A percentile compares a stretch with the other conserved stretches of the same genome.
These are phyloP conservation scores for Ogataea pignaliae DNA, from an alignment of 805 yeast species.

Conservation along the genomic window DNA sequence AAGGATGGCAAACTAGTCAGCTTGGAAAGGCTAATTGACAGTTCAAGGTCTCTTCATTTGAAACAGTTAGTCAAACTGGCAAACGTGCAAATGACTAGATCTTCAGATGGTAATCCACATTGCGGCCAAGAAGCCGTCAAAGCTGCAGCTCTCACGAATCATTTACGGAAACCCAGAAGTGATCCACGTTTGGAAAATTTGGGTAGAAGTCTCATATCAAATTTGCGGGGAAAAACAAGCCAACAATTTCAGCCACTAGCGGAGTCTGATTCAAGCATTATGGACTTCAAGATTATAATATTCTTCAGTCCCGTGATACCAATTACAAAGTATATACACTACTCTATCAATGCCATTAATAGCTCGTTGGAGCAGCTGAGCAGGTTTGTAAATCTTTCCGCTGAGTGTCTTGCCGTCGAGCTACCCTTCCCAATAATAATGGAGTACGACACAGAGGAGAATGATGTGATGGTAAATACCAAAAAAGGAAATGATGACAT, in stretches of 20 bases:
- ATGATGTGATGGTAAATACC: not conserved
- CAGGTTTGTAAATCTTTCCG: constrained; percentile 11
- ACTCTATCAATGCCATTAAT: constrained; percentile 18
- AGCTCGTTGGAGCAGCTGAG: constrained; percentile 18
- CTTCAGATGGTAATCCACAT: not conserved
- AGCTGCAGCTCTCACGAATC: not conserved
- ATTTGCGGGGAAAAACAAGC: constrained; percentile 1
- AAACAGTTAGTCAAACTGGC: constrained; percentile 13
- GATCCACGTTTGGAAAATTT: constrained; percentile 8
- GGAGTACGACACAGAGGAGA: not conserved
- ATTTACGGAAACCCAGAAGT: not conserved
- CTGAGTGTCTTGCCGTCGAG: constrained; percentile 12
- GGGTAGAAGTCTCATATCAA: constrained; percentile 9
- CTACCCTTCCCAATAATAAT: constrained; percentile 20
- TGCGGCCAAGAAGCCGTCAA: not conserved
- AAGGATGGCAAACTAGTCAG: constrained; percentile 10
- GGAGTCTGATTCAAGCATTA: not conserved
- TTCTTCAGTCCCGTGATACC: constrained; percentile 27
- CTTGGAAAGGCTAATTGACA: constrained; percentile 10
- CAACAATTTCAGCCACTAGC: constrained; percentile 1
- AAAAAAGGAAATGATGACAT: not conserved
- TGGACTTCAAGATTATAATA: constrained; percentile 11
- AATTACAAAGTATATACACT: constrained; percentile 14
- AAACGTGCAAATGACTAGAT: constrained; percentile 4
- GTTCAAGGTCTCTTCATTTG: constrained; percentile 10